Evolutionary conservation across 495 filamentous ascomycete genomes (phyloP).

Genomic region (Neurospora sp.): DNA sequence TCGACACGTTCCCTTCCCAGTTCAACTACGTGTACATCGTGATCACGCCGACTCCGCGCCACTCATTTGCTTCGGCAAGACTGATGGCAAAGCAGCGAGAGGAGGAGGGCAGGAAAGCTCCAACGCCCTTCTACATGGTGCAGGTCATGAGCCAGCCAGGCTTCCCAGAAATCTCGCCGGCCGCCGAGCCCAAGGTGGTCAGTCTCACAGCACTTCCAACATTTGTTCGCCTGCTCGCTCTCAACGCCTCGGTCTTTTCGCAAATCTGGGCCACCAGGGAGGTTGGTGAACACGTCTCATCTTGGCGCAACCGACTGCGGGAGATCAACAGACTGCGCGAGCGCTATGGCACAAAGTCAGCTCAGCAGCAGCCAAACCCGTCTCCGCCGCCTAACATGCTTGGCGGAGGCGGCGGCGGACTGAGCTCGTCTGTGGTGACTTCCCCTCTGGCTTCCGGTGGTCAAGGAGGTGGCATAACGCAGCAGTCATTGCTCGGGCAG

Average conservation of each 20-base stretch:
- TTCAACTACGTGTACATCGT: conserved; percentile 97
- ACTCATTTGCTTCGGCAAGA: conserved; percentile 47
- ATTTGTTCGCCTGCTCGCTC: conserved; percentile 83
- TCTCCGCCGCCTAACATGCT: conserved; percentile 33
- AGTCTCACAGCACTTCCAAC: conserved; percentile 65
- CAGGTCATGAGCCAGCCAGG: conserved; percentile 73
- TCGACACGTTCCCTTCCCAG: conserved; percentile 84
- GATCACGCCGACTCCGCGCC: conserved; percentile 73
- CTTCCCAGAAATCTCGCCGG: conserved; percentile 84
- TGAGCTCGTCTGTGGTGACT: not conserved
- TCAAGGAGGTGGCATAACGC: conserved; percentile 6
- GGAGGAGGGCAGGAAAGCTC: conserved; percentile 24
- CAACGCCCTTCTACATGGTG: conserved; percentile 65
- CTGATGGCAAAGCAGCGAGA: conserved; percentile 24
- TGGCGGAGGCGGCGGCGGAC: conserved; percentile 4
- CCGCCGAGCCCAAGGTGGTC: conserved; percentile 76
- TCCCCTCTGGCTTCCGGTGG: not conserved
- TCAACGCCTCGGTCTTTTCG: conserved; percentile 89
- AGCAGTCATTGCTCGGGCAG: conserved; percentile 7
- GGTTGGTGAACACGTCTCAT: conserved; percentile 76
- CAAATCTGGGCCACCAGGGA: conserved; percentile 74
- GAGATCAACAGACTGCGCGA: conserved; percentile 79
- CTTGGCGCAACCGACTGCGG: conserved; percentile 77
- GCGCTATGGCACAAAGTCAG: conserved; percentile 29
- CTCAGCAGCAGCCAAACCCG: conserved; percentile 22